These are phyloP conservation scores for Paramyrothecium roridum DNA, from an alignment of 2,329 filamentous ascomycete genomes.

Conservation along the genomic window DNA sequence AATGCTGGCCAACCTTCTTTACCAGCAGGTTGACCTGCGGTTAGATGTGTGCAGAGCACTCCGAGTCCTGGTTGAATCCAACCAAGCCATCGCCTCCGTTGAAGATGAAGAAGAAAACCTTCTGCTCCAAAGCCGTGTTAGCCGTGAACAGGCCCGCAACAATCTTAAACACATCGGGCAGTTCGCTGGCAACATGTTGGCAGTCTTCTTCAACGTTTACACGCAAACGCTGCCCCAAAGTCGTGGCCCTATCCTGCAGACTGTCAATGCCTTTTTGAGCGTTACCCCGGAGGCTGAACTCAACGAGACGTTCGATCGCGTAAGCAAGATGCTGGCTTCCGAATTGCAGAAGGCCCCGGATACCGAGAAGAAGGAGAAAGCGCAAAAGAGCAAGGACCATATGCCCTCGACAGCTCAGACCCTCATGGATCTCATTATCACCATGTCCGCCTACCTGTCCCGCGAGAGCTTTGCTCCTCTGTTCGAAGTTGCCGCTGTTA, in stretches of 20 bases:
- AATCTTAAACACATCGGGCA: slow-evolving; percentile 78
- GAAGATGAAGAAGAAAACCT: slow-evolving; percentile 67
- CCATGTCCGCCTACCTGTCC: slow-evolving; percentile 90
- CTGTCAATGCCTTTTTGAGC: slow-evolving; percentile 91
- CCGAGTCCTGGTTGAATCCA: slow-evolving; percentile 86
- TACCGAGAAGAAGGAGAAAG: slow-evolving; percentile 55
- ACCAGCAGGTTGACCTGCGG: slow-evolving; percentile 84
- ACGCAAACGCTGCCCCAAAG: slow-evolving; percentile 93
- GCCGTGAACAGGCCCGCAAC: slow-evolving; percentile 69
- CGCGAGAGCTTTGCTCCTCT: slow-evolving; percentile 79
- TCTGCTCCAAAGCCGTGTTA: slow-evolving; percentile 73
- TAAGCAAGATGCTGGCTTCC: slow-evolving; percentile 76
- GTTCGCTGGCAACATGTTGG: slow-evolving; percentile 84
- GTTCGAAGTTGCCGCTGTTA: slow-evolving; percentile 80
- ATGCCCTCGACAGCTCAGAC: slow-evolving; percentile 94
- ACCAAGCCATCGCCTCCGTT: slow-evolving; percentile 72
- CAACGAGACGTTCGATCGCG: slow-evolving; percentile 82
- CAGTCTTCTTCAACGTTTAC: slow-evolving; percentile 98
- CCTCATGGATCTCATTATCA: slow-evolving; percentile 94
- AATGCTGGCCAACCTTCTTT: slow-evolving; percentile 84
- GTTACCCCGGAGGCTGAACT: slow-evolving; percentile 77
- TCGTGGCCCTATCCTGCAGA: slow-evolving; percentile 85
- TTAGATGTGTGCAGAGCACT: slow-evolving; percentile 84
- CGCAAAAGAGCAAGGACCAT: slow-evolving; percentile 58
- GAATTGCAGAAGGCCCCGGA: slow-evolving; percentile 57